Evolutionary conservation across 1,139 yeast genomes (phyloP).

Genomic region (Yamadazyma spencermartinsiae): DNA sequence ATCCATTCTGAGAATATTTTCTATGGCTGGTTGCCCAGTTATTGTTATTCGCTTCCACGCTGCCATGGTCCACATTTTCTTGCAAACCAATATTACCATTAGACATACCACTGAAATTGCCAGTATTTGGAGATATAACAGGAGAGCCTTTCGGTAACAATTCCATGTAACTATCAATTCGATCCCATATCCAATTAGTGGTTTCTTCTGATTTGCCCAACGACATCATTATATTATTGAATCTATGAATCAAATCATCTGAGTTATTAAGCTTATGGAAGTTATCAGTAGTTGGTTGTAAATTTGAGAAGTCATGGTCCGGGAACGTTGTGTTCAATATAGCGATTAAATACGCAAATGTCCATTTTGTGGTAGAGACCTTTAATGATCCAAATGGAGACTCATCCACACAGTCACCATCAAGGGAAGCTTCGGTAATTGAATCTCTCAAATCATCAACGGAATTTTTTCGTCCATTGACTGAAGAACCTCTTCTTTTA

Average conservation of each 20-base stretch:
- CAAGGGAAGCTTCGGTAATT: constrained; percentile 21
- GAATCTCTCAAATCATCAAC: not conserved
- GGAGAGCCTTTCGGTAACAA: constrained; percentile 35
- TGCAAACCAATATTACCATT: not conserved
- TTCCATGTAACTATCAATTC: constrained; percentile 81
- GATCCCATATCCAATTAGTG: constrained; percentile 81
- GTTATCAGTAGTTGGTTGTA: constrained; percentile 83
- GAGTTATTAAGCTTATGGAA: constrained; percentile 43
- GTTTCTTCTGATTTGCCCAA: constrained; percentile 63
- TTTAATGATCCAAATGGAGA: constrained; percentile 96
- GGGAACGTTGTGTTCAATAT: constrained; percentile 92
- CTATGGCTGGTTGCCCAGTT: constrained; percentile 24
- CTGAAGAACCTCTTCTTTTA: constrained; percentile 26
- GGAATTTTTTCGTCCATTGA: not conserved
- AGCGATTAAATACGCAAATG: constrained; percentile 88
- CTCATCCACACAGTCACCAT: constrained; percentile 37
- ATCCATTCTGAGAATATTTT: constrained; percentile 8
- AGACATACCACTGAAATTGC: not conserved
- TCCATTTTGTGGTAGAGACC: constrained; percentile 77
- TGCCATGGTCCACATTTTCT: constrained; percentile 2
- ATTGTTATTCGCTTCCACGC: constrained; percentile 16
- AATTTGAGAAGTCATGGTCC: constrained; percentile 87
- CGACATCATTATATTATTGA: constrained; percentile 78
- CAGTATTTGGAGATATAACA: constrained; percentile 6
- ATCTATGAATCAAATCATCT: constrained; percentile 64